Evolutionary conservation across 208 protist species (phyloP), one percentile per base, ranked within the genome.

Genomic region (Trypanosoma caninum): DNA sequence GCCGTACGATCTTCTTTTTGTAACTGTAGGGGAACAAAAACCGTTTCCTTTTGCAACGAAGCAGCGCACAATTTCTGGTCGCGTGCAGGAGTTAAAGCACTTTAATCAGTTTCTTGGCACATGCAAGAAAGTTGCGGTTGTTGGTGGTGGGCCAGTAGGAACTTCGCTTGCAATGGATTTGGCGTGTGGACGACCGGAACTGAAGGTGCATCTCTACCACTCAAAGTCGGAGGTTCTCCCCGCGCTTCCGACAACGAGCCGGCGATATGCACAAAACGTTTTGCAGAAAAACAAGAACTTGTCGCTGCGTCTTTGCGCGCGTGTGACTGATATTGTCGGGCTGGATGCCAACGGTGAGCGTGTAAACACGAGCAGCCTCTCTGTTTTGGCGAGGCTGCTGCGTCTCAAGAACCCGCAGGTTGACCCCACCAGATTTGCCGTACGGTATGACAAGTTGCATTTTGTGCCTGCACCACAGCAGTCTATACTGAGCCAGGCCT

Each of bases 131-230:
- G 80, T 96, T 9, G 84, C 84, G 3, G 73, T 96, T 28, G 72
- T 96, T 44, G 89, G 89, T 10, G 89, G 89, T 14, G 89, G 89
- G 10, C 84, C 87, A 13, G 79, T 82, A n/a, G 89, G 84, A 0
- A 81, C 72, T 4, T 88, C 80, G 10, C 73, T 92, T 14, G 84
- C 87, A 25, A 65, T 82, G 42, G 78, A 91, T 33, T 69, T 93
- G 37, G 82, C 80, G 33, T 66, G 30, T 11, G 60, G 64, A 16
- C 65, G 86, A 6, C 78, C 78, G 1, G 86, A 91, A 37, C 22
- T 87, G 23, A 57, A 90, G 47, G 78, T 96, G 23, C 82, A 91
- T 59, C 59, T 96, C 25, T 92, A 78, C 56, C 82, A 91, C 45
- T 81, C 74, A 46, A 74, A 71, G 25, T 42, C 69, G 3, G 76